These are phyloP conservation scores for Botrytis hyacinthi DNA, from an alignment of 2,329 filamentous ascomycete genomes.

Conservation along the genomic window DNA sequence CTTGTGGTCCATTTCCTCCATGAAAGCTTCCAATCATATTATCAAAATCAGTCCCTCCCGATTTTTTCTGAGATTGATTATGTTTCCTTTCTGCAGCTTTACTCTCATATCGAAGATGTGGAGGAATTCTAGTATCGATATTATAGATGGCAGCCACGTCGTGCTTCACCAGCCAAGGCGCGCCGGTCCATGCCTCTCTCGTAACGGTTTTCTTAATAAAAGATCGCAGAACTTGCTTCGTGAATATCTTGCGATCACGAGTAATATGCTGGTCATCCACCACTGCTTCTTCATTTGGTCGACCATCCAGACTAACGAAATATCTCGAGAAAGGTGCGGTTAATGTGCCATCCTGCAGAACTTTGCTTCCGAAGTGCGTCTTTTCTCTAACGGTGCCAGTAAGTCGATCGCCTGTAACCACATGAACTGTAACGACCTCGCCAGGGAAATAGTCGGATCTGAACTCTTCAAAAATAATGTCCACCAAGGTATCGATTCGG, in stretches of 20 bases:
- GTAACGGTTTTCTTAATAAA: conserved; percentile 96
- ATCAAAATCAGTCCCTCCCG: conserved; percentile 35
- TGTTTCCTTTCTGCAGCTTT: conserved; percentile 77
- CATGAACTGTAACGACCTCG: conserved; percentile 73
- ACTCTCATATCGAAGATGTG: conserved; percentile 76
- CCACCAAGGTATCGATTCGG: conserved; percentile 78
- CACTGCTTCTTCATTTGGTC: conserved; percentile 69
- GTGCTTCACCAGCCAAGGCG: conserved; percentile 91
- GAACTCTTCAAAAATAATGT: conserved; percentile 72
- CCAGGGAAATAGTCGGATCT: conserved; percentile 89
- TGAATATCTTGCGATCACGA: conserved; percentile 88
- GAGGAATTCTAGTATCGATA: conserved; percentile 82
- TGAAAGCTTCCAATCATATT: conserved; percentile 40
- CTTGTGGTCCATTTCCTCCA: conserved; percentile 44
- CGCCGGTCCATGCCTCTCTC: conserved; percentile 90
- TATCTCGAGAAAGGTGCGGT: conserved; percentile 75
- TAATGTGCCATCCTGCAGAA: conserved; percentile 65
- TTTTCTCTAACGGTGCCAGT: conserved; percentile 82
- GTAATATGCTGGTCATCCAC: conserved; percentile 78
- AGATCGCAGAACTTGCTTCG: conserved; percentile 86
- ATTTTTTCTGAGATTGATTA: conserved; percentile 60
- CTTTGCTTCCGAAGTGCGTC: conserved; percentile 66
- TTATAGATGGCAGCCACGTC: conserved; percentile 80
- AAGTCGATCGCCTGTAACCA: conserved; percentile 65
- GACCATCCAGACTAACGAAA: conserved; percentile 70